These are phyloP conservation scores for Aspergillus sp. DNA, from an alignment of 2,329 filamentous ascomycete genomes.

Conservation along the genomic window DNA sequence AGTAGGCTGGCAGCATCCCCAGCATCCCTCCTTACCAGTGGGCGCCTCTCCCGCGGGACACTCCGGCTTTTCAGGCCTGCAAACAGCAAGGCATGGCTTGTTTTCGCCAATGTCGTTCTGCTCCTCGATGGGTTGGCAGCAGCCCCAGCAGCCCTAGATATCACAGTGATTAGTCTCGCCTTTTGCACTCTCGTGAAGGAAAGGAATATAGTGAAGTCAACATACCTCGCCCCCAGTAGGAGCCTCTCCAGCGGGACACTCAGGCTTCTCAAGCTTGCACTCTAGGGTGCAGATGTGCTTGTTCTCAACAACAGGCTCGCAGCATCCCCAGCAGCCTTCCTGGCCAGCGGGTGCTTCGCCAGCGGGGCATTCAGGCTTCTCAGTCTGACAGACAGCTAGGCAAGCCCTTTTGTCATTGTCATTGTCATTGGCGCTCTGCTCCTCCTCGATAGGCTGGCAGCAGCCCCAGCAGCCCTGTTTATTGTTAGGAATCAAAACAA, in stretches of 20 bases:
- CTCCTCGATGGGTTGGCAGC: background rate
- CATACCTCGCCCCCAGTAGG: no score
- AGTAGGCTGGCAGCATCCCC: slow-evolving; percentile 1
- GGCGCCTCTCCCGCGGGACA: slow-evolving; percentile 4
- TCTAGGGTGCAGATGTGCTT: no score
- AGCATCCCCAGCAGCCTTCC: slow-evolving; percentile 8
- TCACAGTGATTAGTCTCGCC: no score
- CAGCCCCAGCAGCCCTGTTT: slow-evolving; percentile 5
- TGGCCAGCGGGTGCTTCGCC: slow-evolving; percentile 1
- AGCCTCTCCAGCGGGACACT: background rate
- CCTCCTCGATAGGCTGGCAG: background rate
- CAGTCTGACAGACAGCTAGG: background rate
- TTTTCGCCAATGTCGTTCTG: no score
- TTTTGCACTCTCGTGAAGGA: no score
- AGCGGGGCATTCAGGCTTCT: slow-evolving; percentile 4
- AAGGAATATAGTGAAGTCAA: no score
- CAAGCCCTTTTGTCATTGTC: background rate
- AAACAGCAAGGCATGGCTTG: background rate
- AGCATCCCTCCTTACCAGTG: slow-evolving; percentile 2
- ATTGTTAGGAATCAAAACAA: no score
- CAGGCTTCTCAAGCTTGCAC: background rate
- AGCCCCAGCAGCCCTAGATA: slow-evolving; percentile 9
- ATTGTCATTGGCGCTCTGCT: background rate
- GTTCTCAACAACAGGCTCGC: no score
- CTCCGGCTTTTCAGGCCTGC: slow-evolving; percentile 1